A percentile compares a stretch with the other conserved stretches of the same genome.
Conservation (phyloP, 2,329 filamentous ascomycete genomes). For the Pseudofabraea citricarpa region DNA sequence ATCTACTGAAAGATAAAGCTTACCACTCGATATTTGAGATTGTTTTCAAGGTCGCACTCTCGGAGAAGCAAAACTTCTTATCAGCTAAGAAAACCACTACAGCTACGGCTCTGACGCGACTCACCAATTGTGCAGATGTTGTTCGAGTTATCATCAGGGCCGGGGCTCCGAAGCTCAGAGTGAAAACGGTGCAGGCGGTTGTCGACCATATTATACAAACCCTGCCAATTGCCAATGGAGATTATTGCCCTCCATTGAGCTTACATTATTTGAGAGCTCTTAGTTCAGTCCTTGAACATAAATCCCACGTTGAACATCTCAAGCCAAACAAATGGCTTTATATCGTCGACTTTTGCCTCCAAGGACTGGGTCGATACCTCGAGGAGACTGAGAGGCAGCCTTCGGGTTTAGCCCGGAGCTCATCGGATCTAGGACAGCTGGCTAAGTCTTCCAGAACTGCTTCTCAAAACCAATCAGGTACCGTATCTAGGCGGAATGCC, state of each 20-base stretch:
- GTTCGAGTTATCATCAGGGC: conserved; percentile 68
- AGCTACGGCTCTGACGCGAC: conserved; percentile 46
- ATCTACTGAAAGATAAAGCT: conserved; percentile 63
- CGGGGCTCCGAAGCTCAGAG: conserved; percentile 62
- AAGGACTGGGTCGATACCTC: conserved; percentile 51
- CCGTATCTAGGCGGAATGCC: conserved; percentile 29
- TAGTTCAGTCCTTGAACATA: conserved; percentile 62
- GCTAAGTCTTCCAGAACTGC: neutral
- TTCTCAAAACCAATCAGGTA: conserved; percentile 18
- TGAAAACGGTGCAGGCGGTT: conserved; percentile 73
- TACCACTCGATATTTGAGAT: conserved; percentile 79
- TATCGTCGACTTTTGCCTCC: conserved; percentile 52
- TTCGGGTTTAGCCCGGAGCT: conserved; percentile 11
- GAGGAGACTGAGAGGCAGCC: conserved; percentile 12
- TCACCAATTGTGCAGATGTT: conserved; percentile 66
- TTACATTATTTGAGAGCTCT: conserved; percentile 77
- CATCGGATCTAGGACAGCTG: conserved; percentile 10
- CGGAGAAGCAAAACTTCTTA: conserved; percentile 63
- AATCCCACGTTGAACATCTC: conserved; percentile 77
- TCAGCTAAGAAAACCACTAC: conserved; percentile 48
- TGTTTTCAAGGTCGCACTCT: conserved; percentile 64
- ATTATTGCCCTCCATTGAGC: conserved; percentile 63
- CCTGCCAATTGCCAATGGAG: conserved; percentile 56
- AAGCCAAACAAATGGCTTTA: conserved; percentile 41
- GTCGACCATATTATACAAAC: conserved; percentile 78